Percentiles rank a stretch among this genome's conserved stretches.
phyloP scores from a whole-genome alignment of 768 basidiomycete species.

The Lactifluus hygrophoroides region DNA sequence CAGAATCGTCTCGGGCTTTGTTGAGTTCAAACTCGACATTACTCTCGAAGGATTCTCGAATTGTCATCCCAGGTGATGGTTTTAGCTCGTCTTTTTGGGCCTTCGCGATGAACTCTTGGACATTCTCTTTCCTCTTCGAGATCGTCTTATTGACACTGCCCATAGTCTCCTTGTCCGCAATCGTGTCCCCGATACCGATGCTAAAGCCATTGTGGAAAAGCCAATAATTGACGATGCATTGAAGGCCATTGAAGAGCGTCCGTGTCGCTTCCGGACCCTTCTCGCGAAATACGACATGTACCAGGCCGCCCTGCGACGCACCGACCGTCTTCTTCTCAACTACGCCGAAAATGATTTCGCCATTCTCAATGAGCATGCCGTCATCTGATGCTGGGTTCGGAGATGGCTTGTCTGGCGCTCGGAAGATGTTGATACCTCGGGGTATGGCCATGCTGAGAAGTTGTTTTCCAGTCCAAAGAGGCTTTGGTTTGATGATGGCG shows the following conservation, averaged over 20 bases:
- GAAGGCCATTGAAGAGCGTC: constrained; percentile 85
- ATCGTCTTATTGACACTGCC: constrained; percentile 76
- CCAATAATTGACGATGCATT: constrained; percentile 97
- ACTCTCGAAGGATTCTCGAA: constrained; percentile 97
- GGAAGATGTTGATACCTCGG: constrained; percentile 88
- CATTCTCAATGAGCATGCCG: constrained; percentile 94
- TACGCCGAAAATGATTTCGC: constrained; percentile 89
- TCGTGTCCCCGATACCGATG: constrained; percentile 98
- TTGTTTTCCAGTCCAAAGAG: constrained; percentile 97
- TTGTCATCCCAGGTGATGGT: constrained; percentile 94
- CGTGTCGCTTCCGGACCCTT: constrained; percentile 90
- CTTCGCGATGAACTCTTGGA: constrained; percentile 69
- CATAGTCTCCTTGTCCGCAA: constrained; percentile 89
- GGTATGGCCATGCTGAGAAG: constrained; percentile 88
- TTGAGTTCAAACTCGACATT: constrained; percentile 87
- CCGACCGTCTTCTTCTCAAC: constrained; percentile 99
- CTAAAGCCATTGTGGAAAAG: constrained; percentile 98
- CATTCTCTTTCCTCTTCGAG: constrained; percentile 67
- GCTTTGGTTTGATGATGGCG: constrained; percentile 92
- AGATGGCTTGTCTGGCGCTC: constrained; percentile 70
- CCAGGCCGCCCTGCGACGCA: constrained; percentile 85
- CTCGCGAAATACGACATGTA: constrained; percentile 96
- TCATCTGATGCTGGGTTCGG: constrained; percentile 83
- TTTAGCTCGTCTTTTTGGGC: constrained; percentile 84
- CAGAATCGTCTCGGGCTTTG: constrained; percentile 88